These are phyloP conservation scores for Cyclanthera cordifolia DNA, from an alignment of 306 rosid genomes.

Conservation along the genomic window DNA sequence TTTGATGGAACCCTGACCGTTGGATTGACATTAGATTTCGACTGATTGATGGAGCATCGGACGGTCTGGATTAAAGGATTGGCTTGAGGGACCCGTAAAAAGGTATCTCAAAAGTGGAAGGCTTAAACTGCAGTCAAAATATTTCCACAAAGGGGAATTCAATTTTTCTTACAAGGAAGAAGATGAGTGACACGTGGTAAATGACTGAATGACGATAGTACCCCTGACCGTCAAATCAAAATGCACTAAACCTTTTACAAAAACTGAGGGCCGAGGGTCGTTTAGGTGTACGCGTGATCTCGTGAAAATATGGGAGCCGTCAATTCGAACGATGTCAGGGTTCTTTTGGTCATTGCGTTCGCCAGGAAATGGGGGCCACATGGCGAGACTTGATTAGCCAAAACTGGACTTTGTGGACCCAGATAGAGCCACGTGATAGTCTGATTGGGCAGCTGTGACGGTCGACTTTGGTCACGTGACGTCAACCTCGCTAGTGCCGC, in stretches of 20 bases:
- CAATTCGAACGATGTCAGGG: slow-evolving; percentile 27
- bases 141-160: slow-evolving; percentile 5
- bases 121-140: slow-evolving; percentile 21
- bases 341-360: slow-evolving; percentile 34
- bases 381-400: background rate
- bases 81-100: background rate
- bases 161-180: background rate
- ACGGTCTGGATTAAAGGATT: slow-evolving; percentile 18
- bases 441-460: slow-evolving; percentile 18
- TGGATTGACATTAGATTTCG: background rate
- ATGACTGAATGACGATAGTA: slow-evolving; percentile 7
- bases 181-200: background rate
- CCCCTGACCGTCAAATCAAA: slow-evolving; percentile 34
- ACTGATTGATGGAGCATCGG: slow-evolving; percentile 7
- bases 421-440: background rate
- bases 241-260: slow-evolving; percentile 23
- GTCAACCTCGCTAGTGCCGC: slow-evolving; percentile 21
- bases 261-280: slow-evolving; percentile 3
- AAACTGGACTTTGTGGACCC: background rate
- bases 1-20: slow-evolving; percentile 13
- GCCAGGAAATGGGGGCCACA: slow-evolving; percentile 3
- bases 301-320: slow-evolving; percentile 6
- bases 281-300: slow-evolving; percentile 20
- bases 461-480: slow-evolving; percentile 28
- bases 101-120: background rate